phyloP scores from a whole-genome alignment of 192 early-diverging fungal genomes.

The Helicostylum pulchrum region DNA sequence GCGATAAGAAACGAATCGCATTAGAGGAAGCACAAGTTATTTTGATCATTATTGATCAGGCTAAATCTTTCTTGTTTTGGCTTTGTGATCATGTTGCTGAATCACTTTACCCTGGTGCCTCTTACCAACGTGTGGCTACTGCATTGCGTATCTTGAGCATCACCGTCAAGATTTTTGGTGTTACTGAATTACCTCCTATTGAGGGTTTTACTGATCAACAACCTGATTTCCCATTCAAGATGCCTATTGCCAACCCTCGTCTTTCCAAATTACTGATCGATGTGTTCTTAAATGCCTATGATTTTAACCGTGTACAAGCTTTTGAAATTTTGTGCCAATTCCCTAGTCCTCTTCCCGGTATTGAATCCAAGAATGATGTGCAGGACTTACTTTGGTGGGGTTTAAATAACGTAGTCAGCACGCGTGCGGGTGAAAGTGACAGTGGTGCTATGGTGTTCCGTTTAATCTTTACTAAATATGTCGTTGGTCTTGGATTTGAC shows the following conservation, averaged over 20 bases:
- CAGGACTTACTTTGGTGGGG: constrained; percentile 58
- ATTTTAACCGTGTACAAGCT: constrained; percentile 69
- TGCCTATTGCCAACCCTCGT: constrained; percentile 43
- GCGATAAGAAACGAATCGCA: constrained; percentile 19
- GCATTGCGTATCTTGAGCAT: constrained; percentile 53
- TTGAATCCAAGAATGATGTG: constrained; percentile 41
- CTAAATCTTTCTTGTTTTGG: constrained; percentile 59
- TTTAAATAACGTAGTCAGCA: constrained; percentile 58
- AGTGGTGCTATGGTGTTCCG: constrained; percentile 78
- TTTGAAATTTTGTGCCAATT: constrained; percentile 69
- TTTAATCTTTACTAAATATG: constrained; percentile 77
- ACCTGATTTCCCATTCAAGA: constrained; percentile 52
- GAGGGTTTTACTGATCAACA: constrained; percentile 38
- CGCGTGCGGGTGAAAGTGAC: constrained; percentile 76
- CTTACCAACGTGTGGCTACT: constrained; percentile 66
- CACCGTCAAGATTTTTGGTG: constrained; percentile 53
- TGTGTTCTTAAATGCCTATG: constrained; percentile 65
- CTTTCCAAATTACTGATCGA: constrained; percentile 57
- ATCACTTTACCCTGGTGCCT: constrained; percentile 71
- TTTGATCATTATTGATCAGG: constrained; percentile 40
- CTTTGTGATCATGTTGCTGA: constrained; percentile 52
- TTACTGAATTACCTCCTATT: constrained; percentile 44
- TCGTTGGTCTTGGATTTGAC: constrained; percentile 46
- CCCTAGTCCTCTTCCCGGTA: constrained; percentile 63
- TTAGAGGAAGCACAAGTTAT: constrained; percentile 27